Evolutionary conservation across 129 eudicot species (phyloP), one percentile per base, ranked within the genome.

Genomic region (Centrapalus pauciflorus): DNA sequence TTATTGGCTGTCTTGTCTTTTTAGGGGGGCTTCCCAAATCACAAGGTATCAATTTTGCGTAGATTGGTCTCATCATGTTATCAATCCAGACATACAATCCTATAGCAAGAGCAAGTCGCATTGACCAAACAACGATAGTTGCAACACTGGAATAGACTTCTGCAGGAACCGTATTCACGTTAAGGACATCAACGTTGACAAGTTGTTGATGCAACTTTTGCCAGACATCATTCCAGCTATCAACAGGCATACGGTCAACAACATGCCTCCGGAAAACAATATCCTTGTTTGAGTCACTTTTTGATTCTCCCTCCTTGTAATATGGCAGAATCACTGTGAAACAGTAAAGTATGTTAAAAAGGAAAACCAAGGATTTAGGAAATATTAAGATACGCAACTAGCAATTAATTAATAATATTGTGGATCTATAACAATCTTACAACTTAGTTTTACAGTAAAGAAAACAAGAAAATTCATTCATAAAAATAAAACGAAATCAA

Each of bases 171-270:
- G 80, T 80, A 68, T 85, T 83, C 61, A 38, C 83, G 71, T 88
- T 76, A 35, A 76, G 66, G 65, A 92, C 89, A 74, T 92, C 98
- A 55, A 92, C 96, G 58, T 92, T 92, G 56, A 85, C 95, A 43
- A 92, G 61, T 70, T 92, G 98, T 51, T 88, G 95, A 81, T 92
- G 96, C 78, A 92, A 82, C 80, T 92, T 92, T 48, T 69, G 58
- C 98, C 98, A 92, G 71, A 81, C 89, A 70, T 92, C 96, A 69
- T 83, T 83, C 98, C 98, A 92, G 61, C 95, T 72, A 69, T 92
- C 96, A 50, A 88, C 62, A 14, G 98, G 98, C 98, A 92, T 92
- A 4, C 85, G 89, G 29, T 92, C 91, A 79, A 92, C 95, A 26
- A 81, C 58, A 68, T 92, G 98, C 43, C 98, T 85, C 55, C 78